These are phyloP conservation scores for Aspergillus sp. DNA, from an alignment of 2,329 filamentous ascomycete species.

Conservation along the genomic window DNA sequence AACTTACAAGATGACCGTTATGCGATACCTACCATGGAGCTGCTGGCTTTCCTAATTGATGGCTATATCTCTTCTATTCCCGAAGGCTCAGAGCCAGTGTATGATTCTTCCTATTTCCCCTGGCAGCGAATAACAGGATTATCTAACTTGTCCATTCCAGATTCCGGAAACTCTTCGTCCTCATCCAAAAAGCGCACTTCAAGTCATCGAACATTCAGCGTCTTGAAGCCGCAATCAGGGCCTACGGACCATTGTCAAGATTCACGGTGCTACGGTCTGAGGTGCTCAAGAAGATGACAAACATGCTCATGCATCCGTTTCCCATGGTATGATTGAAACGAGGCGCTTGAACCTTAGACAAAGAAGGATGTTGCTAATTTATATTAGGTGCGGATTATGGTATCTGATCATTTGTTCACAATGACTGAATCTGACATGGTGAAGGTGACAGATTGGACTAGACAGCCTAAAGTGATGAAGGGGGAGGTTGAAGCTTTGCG, in stretches of 20 bases:
- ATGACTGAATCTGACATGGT: constrained; percentile 23
- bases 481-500: constrained; percentile 23
- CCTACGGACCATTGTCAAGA: constrained; percentile 65
- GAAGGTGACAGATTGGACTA: constrained; percentile 30
- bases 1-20: constrained; percentile 58
- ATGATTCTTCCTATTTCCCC: constrained; percentile 4
- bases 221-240: constrained; percentile 67
- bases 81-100: constrained; percentile 39
- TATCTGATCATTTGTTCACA: constrained; percentile 31
- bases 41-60: constrained; percentile 69
- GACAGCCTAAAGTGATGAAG: constrained; percentile 27
- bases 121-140: neutral
- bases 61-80: constrained; percentile 34
- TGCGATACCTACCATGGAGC: constrained; percentile 66
- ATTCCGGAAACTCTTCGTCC: constrained; percentile 56
- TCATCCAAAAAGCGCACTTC: constrained; percentile 70
- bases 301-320: constrained; percentile 73
- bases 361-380: constrained; percentile 3
- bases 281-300: constrained; percentile 60
- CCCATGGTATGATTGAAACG: constrained; percentile 52
- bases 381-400: constrained; percentile 26
- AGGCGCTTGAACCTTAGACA: neutral
- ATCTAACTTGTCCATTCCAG: constrained; percentile 19
- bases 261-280: constrained; percentile 44
- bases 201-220: constrained; percentile 76